Evolutionary conservation across 2,329 filamentous ascomycete species (phyloP), one percentile per base, ranked within the genome.

Genomic region (Zasmidium cellare): DNA sequence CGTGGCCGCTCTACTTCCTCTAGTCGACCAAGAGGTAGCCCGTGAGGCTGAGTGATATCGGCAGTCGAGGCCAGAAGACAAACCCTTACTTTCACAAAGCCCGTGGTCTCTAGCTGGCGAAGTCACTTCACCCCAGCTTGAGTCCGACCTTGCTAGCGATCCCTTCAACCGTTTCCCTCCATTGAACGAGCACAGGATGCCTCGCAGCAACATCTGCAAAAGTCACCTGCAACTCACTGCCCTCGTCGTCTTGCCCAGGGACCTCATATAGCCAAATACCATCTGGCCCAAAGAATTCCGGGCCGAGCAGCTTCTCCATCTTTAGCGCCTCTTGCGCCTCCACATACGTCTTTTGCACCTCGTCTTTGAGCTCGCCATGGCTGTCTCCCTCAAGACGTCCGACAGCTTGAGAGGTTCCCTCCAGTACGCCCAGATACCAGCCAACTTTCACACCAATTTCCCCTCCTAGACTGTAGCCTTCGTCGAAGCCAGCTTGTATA

Each of bases 401-500:
- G 63, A 64, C 5, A 64, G 62, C 20, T 59, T 69, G 49, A 76
- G 0, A 79, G 19, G 96, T 75, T 0, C 89, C 91, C 69, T 96
- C 90, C 5, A 97, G 70, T 3, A 90, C 77, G 0, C 94, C 94
- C 2, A 96, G 73, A 12, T 96, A 76, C 64, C 85, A 86, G 0
- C 94, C 94, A 0, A 87, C 88, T 24, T 82, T 81, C 63, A 89
- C 73, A 0, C 93, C 94, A 25, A 97, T 77, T 52, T 88, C 86
- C 0, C 91, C 92, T 12, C 94, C 94, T 0, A 97, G 80, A 14
- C 86, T 81, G 72, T 92, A 97, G 0, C 93, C 93, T 63, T 93
- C 90, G 72, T 99, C 94, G 70, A 99, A 97, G 0, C 93, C 93
- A 14, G 81, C 81, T 75, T 99, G 94, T 23, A 97, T 85, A 67